Base-by-base conservation (phyloP, 305 asterid genomes). In the Ajuga reptans region DNA sequence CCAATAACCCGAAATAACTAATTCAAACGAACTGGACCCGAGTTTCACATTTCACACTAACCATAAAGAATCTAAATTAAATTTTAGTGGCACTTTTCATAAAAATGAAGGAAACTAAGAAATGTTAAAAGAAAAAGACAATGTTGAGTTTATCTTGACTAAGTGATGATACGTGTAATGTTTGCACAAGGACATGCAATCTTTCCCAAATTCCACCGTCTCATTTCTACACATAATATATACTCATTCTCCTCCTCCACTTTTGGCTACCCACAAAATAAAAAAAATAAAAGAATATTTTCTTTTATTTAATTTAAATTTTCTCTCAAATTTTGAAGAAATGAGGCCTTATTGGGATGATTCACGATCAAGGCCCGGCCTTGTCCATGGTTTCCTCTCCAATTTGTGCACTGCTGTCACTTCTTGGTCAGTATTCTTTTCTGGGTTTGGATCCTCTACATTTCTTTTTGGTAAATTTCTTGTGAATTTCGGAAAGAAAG, bases 351-450 rank as follows among this genome's bases (percentile, higher is more conserved):
- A 56, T 4, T 75, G 77, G 79, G 18, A 45, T 43, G 78, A 61
- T 9, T 41, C 81, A 1, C 72, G 46, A 12, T 72, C 75, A 8
- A 49, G 81, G 59, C 46, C 34, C 3, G 66, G 82, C 57, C 72
- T 66, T 55, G 1, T 72, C 34, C 65, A 63, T 50, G 77, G 85
- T 7, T 75, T 78, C 29, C 50, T 77, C 59, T 45, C 64, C 72
- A 77, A 82, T 74, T 42, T 80, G 53, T 82, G 85, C 80, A 51
- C 60, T 9, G 79, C 83, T 34, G n/a, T 84, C 36, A 72, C 77
- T 46, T 84, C 85, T 58, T 82, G 89, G 87, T 81, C 51, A 50
- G 76, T 39, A 50, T 4, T 14, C 8, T 55, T 24, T 14, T 36
- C 8, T 36, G 2, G 11, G 11, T 39, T 39, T 9, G n/a, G n/a